Base-by-base conservation (phyloP, 495 filamentous ascomycete species). In the Letharia lupina region DNA sequence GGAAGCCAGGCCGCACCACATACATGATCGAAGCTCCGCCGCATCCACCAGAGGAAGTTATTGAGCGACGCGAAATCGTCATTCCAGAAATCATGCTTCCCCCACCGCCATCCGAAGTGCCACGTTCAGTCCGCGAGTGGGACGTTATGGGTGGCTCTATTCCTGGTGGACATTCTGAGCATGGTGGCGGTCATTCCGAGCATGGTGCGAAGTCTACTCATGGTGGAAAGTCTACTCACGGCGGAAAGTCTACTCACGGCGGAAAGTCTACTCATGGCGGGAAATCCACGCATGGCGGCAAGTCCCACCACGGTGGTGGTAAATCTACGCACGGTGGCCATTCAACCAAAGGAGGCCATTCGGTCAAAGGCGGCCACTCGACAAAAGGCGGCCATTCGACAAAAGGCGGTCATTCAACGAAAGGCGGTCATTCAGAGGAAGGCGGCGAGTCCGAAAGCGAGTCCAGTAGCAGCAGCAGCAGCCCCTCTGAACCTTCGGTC, bases 1-100 rank as follows among this genome's bases (percentile, higher is more conserved):
- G 18, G 11, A 20, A 60, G 8, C 44, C 15, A 73, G 71, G 35
- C 35, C 70, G 68, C 40, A 72, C 71, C 48, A 74, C 80, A 58
- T 74, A 78, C 8, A 75, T 80, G 48, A 70, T 74, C n/a, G 74
- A 76, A 61, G 75, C 67, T 9, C 78, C 80, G 3, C 75, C 80
- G 18, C 70, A 75, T 18, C 68, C 70, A 16, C 67, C 68, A 7
- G 65, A 69, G 42, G 77, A 83, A 33, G 62, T 82, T 7, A 72
- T 81, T 54, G 78, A 74, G 57, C 70, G 70, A 45, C 69, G 71
- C 48, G 71, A 73, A 65, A 73, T 73, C 33, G 44, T 71, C 47
- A 68, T 73, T 62, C 59, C 52, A 2, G 71, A 72, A 61, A 72
- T 72, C 35, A 33, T 70, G 41, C 62, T 71, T 62, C 58, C 62